These are phyloP conservation scores for Trypanosomatidae sp. DNA, from an alignment of 208 protist genomes.

Conservation along the genomic window DNA sequence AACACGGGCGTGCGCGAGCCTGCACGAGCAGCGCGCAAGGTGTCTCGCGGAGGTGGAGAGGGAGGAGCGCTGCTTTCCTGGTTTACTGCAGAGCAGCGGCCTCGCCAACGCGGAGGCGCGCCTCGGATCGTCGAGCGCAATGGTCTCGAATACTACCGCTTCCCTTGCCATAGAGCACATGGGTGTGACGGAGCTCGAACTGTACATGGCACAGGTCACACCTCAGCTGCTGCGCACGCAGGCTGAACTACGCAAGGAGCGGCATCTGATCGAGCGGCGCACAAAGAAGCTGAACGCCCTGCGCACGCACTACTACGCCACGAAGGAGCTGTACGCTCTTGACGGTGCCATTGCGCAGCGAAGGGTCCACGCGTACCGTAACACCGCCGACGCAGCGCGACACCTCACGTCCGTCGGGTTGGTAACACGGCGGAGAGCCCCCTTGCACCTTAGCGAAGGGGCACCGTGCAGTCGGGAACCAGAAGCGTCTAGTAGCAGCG, in stretches of 20 bases:
- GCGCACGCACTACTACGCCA: slow-evolving; percentile 36
- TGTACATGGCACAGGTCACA: slow-evolving; percentile 65
- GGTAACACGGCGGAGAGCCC: background rate
- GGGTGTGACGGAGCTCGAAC: slow-evolving; percentile 71
- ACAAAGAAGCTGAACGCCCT: slow-evolving; percentile 38
- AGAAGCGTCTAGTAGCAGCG: background rate
- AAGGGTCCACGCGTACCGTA: background rate
- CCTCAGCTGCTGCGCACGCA: slow-evolving; percentile 46
- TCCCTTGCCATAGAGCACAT: slow-evolving; percentile 41
- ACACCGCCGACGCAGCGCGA: background rate
- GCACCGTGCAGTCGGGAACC: background rate
- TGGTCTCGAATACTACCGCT: background rate
- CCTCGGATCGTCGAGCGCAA: background rate
- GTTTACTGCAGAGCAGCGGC: slow-evolving; percentile 11
- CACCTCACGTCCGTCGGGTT: background rate
- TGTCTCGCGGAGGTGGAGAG: slow-evolving; percentile 49
- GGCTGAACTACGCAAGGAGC: slow-evolving; percentile 50
- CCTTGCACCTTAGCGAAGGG: background rate
- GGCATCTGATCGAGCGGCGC: slow-evolving; percentile 43
- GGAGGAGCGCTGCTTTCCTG: slow-evolving; percentile 50
- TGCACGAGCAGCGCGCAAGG: slow-evolving; percentile 52
- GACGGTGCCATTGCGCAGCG: slow-evolving; percentile 14
- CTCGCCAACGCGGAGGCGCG: slow-evolving; percentile 1
- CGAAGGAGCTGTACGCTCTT: slow-evolving; percentile 31
- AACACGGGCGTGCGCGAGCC: slow-evolving; percentile 50